Evolutionary conservation across 176 grass and related monocot species (phyloP), one percentile per base, ranked within the genome.

Genomic region (Puya raimondii): DNA sequence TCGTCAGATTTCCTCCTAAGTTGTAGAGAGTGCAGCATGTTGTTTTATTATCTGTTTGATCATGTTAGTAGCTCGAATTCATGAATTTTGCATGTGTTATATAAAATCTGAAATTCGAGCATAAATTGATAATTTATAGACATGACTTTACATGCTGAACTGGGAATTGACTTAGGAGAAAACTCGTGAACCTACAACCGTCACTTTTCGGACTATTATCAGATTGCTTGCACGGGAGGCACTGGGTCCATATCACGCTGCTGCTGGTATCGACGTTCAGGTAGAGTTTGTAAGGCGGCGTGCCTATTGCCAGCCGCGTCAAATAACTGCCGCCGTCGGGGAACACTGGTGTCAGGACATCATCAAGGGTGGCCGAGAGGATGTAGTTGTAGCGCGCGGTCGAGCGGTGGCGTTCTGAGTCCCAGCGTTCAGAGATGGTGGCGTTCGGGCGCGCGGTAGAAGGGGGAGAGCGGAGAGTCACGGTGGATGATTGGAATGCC

Each of bases 211-310:
- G n/a, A n/a, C n/a, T n/a, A n/a, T n/a, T n/a, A n/a, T n/a, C n/a
- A n/a, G n/a, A n/a, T n/a, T 14, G 53, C 12, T 5, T 15, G 53
- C 53, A 57, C 13, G 53, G 53, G 11, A 17, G 53, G 53, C 64
- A 81, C 53, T 63, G 70, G 14, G 53, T 74, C 71, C 71, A 74
- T 17, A 81, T 70, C 6, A 88, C 65, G 65, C 84, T 78, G 51
- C 86, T 88, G 11, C 81, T 77, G 7, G 77, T 80, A 50, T 88
- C 85, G 25, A 87, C 47, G 75, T 9, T 3, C 20, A 65, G 63
- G 53, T 57, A 57, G 13, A 70, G 11, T 23, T 70, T 50, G 16
- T 61, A 21, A 10, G 67, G 76, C 57, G 76, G 76, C 20, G 76
- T 78, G 48, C 76, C 76, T 1, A 78, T 70, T 23, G 65, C 48